phyloP scores from a whole-genome alignment of 2,329 filamentous ascomycete species.

The Penicillium sp. region DNA sequence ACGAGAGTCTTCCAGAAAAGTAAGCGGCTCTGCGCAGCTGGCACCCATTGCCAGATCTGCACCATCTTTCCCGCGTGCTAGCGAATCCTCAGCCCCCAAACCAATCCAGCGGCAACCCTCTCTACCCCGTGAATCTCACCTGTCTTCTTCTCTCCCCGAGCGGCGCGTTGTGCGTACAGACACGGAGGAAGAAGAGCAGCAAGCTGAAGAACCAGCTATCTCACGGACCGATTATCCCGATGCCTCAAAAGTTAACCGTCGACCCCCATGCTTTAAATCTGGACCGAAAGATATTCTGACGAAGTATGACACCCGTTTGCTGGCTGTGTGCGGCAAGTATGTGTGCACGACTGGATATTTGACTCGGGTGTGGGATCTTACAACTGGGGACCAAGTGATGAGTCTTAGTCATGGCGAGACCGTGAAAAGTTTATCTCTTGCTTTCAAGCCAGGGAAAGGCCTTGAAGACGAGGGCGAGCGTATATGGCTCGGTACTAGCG shows the following conservation, averaged over 20 bases:
- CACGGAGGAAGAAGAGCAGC: conserved; percentile 55
- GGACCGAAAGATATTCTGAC: conserved; percentile 75
- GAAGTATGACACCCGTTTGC: conserved; percentile 80
- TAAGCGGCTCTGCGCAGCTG: conserved; percentile 14
- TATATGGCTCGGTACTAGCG: conserved; percentile 86
- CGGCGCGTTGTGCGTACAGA: conserved; percentile 34
- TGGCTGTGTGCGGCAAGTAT: conserved; percentile 84
- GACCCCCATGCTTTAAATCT: conserved; percentile 72
- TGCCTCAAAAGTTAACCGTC: conserved; percentile 76
- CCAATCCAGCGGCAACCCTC: conserved; percentile 31
- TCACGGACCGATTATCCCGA: conserved; percentile 73
- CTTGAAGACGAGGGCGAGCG: conserved; percentile 77
- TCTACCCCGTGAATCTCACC: conserved; percentile 28
- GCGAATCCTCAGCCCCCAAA: conserved; percentile 23
- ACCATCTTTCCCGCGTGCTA: conserved; percentile 12
- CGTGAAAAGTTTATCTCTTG: conserved; percentile 74
- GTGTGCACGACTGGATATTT: conserved; percentile 84
- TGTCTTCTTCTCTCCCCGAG: conserved; percentile 24
- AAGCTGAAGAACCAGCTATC: conserved; percentile 52
- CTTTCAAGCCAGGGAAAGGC: conserved; percentile 78
- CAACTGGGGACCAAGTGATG: conserved; percentile 77
- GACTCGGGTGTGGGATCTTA: conserved; percentile 83
- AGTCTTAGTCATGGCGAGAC: conserved; percentile 82
- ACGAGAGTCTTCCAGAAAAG: conserved; percentile 16
- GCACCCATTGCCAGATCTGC: conserved; percentile 17